Base-by-base conservation (phyloP, 352 stramenopile genomes). In the Phytophthora sansomeana region DNA sequence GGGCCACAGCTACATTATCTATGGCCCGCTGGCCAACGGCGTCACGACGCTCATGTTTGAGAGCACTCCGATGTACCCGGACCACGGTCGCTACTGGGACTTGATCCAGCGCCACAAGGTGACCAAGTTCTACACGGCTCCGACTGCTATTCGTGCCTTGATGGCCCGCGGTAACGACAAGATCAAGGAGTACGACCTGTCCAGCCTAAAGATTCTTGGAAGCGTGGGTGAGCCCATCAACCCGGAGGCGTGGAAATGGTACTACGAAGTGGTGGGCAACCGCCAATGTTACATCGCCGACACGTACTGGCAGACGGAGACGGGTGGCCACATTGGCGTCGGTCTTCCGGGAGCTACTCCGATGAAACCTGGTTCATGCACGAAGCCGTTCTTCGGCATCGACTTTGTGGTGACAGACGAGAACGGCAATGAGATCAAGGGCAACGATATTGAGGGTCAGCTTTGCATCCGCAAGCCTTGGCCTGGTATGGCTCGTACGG, bases 211-310 rank as follows among this genome's bases (percentile, higher is more conserved):
- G 32, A 87, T 99, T 30, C 81, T 99, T 11, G 97, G 97, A 17
- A 98, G 93, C 51, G 98, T 99, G 19, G 98, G 98, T 29, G 98
- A 99, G 79, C 98, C 97, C 6, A 99, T 99, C 78, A 99, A 99
- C 78, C 97, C 97, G 0, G 97, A 98, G 74, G 83, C 82, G 3
- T 99, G 96, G 97, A 85, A 92, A 19, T 99, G 97, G 97, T 99
- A 99, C 74, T 98, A 97, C 65, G 87, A 98, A 69, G 78, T 97
- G 13, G 91, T 99, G 35, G 89, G 89, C n/a, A 79, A 92, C 28
- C 80, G 71, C 11, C 74, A 91, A 44, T 98, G 95, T 78, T 92
- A 96, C 64, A 91, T 99, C 17, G 92, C 98, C 0, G 97, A 99
- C 74, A 99, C 97, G 33, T 99, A 98, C 77, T 99, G 97, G 97